Evolutionary conservation across 2,329 filamentous ascomycete species (phyloP).

Genomic region (Aureobasidium sp.): DNA sequence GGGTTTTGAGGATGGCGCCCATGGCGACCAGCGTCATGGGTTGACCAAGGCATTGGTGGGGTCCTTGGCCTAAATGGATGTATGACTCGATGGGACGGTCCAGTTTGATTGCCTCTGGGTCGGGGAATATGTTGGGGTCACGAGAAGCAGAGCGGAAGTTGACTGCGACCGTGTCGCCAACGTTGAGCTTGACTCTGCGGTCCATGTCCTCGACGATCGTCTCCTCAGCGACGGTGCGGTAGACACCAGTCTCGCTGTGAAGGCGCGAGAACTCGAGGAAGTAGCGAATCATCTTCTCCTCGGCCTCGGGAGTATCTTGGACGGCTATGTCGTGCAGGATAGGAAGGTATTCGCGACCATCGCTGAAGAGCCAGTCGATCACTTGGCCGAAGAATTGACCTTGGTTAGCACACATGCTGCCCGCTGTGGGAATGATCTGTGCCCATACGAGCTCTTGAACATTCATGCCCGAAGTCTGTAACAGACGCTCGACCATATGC

Average conservation of each 20-base stretch:
- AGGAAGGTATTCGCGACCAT: constrained; percentile 38
- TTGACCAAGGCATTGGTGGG: constrained; percentile 31
- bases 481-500: constrained; percentile 46
- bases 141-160: constrained; percentile 34
- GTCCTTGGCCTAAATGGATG: constrained; percentile 35
- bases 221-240: constrained; percentile 27
- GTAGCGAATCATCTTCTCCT: constrained; percentile 44
- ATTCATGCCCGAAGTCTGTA: constrained; percentile 35
- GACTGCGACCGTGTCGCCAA: constrained; percentile 33
- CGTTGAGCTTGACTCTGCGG: constrained; percentile 24
- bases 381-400: constrained; percentile 50
- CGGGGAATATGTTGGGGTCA: constrained; percentile 31
- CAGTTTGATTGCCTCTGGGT: constrained; percentile 32
- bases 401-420: constrained; percentile 48
- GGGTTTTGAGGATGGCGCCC: constrained; percentile 37
- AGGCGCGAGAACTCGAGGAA: constrained; percentile 37
- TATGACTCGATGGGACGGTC: constrained; percentile 33
- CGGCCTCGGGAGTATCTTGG: constrained; percentile 35
- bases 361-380: constrained; percentile 46
- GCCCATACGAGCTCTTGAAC: constrained; percentile 46
- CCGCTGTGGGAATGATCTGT: constrained; percentile 49
- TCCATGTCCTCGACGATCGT: constrained; percentile 27
- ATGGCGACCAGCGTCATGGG: constrained; percentile 34
- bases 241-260: constrained; percentile 34
- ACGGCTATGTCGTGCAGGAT: constrained; percentile 41